These are phyloP conservation scores for Arabis alpina DNA, from an alignment of 345 rosid genomes.

Conservation along the genomic window DNA sequence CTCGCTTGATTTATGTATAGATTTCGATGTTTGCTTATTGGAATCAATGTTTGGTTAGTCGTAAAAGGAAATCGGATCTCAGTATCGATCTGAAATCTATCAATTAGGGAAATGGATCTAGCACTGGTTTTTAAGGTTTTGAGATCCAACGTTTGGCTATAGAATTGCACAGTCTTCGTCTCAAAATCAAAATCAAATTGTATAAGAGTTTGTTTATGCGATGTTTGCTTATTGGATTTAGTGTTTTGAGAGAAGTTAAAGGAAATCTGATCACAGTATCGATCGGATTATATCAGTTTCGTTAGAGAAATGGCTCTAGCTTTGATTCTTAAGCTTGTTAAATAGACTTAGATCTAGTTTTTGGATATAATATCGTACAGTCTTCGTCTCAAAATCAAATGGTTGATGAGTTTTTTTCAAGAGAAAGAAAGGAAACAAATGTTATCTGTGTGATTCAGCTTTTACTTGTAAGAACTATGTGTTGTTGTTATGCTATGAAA, in stretches of 20 bases:
- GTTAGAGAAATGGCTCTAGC: no score
- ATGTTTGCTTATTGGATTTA: no score
- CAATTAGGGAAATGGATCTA: not conserved
- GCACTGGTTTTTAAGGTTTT: not conserved
- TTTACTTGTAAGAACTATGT: not conserved
- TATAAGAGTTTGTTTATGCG: no score
- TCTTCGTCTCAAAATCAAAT: not conserved
- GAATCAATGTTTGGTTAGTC: not conserved
- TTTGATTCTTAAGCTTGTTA: no score
- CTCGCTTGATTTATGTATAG: not conserved
- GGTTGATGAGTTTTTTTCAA: constrained; percentile 1
- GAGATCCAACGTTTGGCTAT: not conserved
- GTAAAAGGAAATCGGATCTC: constrained; percentile 11
- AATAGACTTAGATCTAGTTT: not conserved
- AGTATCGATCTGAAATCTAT: not conserved
- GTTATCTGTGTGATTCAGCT: not conserved
- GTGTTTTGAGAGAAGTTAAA: no score
- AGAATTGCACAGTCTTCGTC: not conserved
- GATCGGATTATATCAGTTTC: no score
- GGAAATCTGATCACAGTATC: no score
- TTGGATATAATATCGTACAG: not conserved
- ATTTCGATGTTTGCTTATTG: constrained; percentile 6
- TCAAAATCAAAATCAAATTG: no score
- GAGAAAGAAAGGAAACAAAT: not conserved
- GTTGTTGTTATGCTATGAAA: not conserved